Evolutionary conservation across 129 eudicot genomes (phyloP).

Genomic region (carrot (Daucus carota)): DH1_v3.0 NC_030384.2:46544501-46545000

Average conservation of each 20-base stretch:
- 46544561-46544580: background rate
- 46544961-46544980: slow-evolving; percentile 28
- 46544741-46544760: slow-evolving; percentile 27
- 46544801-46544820: slow-evolving; percentile 18
- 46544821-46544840: slow-evolving; percentile 81
- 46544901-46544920: slow-evolving; percentile 55
- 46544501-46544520: slow-evolving; percentile 43
- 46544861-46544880: slow-evolving; percentile 43
- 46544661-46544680: slow-evolving; percentile 44
- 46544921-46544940: slow-evolving; percentile 28
- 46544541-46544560: background rate
- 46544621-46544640: slow-evolving; percentile 72
- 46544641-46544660: slow-evolving; percentile 68
- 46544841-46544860: slow-evolving; percentile 74
- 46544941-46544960: slow-evolving; percentile 69
- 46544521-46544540: slow-evolving; percentile 72
- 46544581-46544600: slow-evolving; percentile 28
- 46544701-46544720: slow-evolving; percentile 71
- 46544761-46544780: background rate
- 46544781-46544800: background rate
- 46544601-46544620: slow-evolving; percentile 77
- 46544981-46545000: background rate
- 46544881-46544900: slow-evolving; percentile 41
- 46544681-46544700: slow-evolving; percentile 76
- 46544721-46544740: slow-evolving; percentile 55